Base-by-base conservation (phyloP, 1,139 yeast species). In the Kodamaea fungicola region DNA sequence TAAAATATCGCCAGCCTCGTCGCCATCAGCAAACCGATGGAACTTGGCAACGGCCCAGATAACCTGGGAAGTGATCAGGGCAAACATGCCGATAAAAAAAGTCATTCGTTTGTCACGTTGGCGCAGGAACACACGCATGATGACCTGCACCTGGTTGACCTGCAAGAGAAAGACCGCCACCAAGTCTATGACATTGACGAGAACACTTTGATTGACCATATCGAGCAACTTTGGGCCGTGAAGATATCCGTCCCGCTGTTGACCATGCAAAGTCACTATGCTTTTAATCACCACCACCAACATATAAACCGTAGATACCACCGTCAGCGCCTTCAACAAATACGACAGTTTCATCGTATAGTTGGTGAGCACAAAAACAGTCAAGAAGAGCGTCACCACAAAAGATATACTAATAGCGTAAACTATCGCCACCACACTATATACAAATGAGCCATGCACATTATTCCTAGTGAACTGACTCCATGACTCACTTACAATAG, bases 131-230 rank as follows among this genome's bases (percentile, higher is more conserved):
- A 85, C 61, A 38, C 92, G 64, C 78, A 83, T 82, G 6, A 84
- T 70, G 21, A 85, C 80, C 51, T 84, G 90, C 0, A 85, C 89
- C 54, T 85, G 92, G 40, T 87, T 80, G 26, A 85, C 63, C 54
- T 82, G 84, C 13, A 84, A 63, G 5, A 84, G 52, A 6, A 83
- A 58, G 16, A 80, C 80, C 22, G 80, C 76, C 1, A 87, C 53
- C 30, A 85, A 66, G 47, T 82, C 88, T n/a, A 85, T 62, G 7
- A 79, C 67, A 39, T 77, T 74, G 45, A 84, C 72, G 13, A 76
- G 71, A 6, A 64, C 47, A 28, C 76, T 73, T 2, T 52, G 51
- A 44, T 78, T 69, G n/a, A 85, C 59, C 9, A 61, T 55, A 30
- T 64, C 62, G 21, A 83, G 56, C 23, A 86, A 57, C 31, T 62